These are phyloP conservation scores for Lepidopterella palustris DNA, from an alignment of 495 filamentous ascomycete species.

Conservation along the genomic window DNA sequence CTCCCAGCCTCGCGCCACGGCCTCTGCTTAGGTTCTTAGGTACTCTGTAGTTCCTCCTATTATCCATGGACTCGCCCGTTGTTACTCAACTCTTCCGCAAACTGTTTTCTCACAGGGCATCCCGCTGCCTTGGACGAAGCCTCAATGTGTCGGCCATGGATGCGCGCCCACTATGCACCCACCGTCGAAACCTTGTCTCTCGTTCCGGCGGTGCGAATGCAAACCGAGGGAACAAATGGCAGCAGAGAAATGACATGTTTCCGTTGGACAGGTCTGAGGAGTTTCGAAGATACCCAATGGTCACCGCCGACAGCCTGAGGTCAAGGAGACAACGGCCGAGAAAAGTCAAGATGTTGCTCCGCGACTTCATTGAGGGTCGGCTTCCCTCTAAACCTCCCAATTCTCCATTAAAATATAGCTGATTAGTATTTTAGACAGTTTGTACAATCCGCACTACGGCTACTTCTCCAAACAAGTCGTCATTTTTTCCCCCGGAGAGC, in stretches of 20 bases:
- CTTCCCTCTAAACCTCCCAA: slow-evolving; percentile 8
- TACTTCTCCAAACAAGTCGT: slow-evolving; percentile 97
- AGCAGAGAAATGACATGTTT: slow-evolving; percentile 66
- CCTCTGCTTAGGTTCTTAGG: too few species aligned
- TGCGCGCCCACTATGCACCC: slow-evolving; percentile 4
- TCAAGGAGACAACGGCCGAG: slow-evolving; percentile 66
- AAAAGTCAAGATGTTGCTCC: slow-evolving; percentile 89
- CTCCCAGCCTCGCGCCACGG: too few species aligned
- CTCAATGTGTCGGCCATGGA: slow-evolving; percentile 6
- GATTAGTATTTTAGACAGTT: slow-evolving; percentile 56
- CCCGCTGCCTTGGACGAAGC: slow-evolving; percentile 35
- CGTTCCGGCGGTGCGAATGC: slow-evolving; percentile 9
- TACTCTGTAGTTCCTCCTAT: too few species aligned
- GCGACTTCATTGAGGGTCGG: slow-evolving; percentile 94
- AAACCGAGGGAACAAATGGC: slow-evolving; percentile 58
- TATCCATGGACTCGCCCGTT: slow-evolving; percentile 73
- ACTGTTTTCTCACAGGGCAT: slow-evolving; percentile 64
- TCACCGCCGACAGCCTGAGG: slow-evolving; percentile 73
- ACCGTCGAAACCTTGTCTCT: slow-evolving; percentile 14
- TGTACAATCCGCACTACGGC: slow-evolving; percentile 96
- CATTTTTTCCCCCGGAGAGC: slow-evolving; percentile 87
- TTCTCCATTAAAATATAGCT: background rate
- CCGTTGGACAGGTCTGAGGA: slow-evolving; percentile 71
- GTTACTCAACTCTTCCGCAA: slow-evolving; percentile 73
- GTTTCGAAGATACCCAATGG: slow-evolving; percentile 69